phyloP scores from a whole-genome alignment of 108 stramenopile species.

The Thalassiosira profunda region DNA sequence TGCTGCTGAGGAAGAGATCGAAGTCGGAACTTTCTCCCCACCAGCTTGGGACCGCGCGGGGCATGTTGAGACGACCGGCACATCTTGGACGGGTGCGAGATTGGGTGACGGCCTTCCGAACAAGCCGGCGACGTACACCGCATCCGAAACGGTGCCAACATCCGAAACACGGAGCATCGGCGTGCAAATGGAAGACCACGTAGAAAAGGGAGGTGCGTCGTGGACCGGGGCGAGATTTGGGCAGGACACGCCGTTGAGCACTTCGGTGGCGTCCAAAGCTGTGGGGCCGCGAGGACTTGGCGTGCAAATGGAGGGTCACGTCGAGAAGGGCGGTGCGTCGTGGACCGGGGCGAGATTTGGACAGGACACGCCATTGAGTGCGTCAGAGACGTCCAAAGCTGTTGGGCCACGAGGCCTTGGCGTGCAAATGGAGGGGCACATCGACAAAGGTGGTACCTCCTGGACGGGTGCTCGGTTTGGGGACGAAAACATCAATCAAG shows the following conservation, averaged over 20 bases:
- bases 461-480: slow-evolving; percentile 41
- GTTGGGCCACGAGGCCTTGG: slow-evolving; percentile 1
- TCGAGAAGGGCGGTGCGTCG: slow-evolving; percentile 22
- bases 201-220: slow-evolving; percentile 18
- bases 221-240: slow-evolving; percentile 35
- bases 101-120: slow-evolving; percentile 9
- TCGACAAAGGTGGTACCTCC: slow-evolving; percentile 22
- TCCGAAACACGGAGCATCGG: slow-evolving; percentile 8
- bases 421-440: slow-evolving; percentile 16
- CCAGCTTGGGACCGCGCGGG: slow-evolving; percentile 1
- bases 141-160: slow-evolving; percentile 12
- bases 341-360: slow-evolving; percentile 43
- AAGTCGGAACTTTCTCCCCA: too few species aligned
- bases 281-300: slow-evolving; percentile 17
- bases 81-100: slow-evolving; percentile 20
- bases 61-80: slow-evolving; percentile 1
- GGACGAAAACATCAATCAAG: slow-evolving; percentile 5
- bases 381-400: neutral
- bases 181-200: slow-evolving; percentile 20
- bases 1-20: neutral
- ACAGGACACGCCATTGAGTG: too few species aligned
- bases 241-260: neutral
- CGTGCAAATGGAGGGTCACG: slow-evolving; percentile 18
- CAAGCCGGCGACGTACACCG: slow-evolving; percentile 11
- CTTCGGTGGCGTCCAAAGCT: neutral